A percentile compares a stretch with the other conserved stretches of the same genome.
Conservation (phyloP, 1,284 basidiomycete species). For the Ceratobasidium sp. region DNA sequence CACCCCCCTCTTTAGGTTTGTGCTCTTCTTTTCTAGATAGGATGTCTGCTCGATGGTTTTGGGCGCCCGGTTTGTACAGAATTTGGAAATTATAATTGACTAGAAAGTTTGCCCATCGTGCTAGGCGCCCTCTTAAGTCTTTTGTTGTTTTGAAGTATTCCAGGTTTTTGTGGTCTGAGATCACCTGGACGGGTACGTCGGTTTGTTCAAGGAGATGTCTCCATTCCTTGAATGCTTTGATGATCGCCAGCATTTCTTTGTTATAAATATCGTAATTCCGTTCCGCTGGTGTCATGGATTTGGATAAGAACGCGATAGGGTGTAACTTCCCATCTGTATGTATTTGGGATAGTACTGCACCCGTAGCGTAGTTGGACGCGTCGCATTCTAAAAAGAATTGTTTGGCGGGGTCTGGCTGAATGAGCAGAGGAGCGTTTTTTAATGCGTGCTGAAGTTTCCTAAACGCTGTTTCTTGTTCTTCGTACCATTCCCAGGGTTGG, state of each 20-base stretch:
- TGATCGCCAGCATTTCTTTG: conserved; percentile 37
- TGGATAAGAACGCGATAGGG: too few species aligned
- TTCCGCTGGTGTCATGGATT: too few species aligned
- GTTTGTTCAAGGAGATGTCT: conserved; percentile 33
- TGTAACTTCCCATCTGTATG: too few species aligned
- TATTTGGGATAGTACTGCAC: conserved; percentile 45
- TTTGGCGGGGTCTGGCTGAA: conserved; percentile 11
- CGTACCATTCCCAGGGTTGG: conserved; percentile 44
- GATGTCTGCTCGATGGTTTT: too few species aligned
- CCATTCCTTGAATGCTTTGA: conserved; percentile 33
- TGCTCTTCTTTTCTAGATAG: too few species aligned
- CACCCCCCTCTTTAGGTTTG: too few species aligned
- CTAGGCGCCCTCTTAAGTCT: background rate
- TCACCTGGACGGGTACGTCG: too few species aligned
- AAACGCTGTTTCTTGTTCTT: conserved; percentile 48
- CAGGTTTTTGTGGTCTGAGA: conserved; percentile 17
- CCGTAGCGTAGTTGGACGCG: conserved; percentile 24
- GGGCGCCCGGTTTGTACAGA: too few species aligned
- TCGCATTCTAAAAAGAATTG: conserved; percentile 37
- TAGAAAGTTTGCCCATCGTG: too few species aligned
- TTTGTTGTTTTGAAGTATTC: background rate
- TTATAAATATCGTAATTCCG: conserved; percentile 37
- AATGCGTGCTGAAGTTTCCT: conserved; percentile 47
- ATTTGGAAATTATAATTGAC: too few species aligned
- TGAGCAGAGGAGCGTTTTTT: conserved; percentile 2